Conservation (phyloP, 2,329 filamentous ascomycete species). For the Penicillium sp. region DNA sequence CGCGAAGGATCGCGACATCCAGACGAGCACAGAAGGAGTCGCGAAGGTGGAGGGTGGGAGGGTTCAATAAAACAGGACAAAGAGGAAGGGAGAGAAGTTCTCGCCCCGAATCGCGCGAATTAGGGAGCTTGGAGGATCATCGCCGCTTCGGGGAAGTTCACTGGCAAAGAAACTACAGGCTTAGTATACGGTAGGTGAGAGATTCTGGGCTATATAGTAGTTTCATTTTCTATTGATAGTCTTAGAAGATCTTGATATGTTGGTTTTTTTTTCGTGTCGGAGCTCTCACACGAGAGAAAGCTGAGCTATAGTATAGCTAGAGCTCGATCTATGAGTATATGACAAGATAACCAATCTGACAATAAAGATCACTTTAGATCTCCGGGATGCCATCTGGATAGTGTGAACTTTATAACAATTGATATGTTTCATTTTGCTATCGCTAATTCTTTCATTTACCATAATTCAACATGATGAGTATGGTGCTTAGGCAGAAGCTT, state of each 20-base stretch:
- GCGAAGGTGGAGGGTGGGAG: constrained; percentile 7
- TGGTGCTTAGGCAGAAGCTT: neutral
- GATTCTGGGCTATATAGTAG: neutral
- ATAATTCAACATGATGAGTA: too few relatives aligned
- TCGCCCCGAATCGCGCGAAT: constrained; percentile 21
- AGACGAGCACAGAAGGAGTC: constrained; percentile 9
- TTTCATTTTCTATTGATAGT: neutral
- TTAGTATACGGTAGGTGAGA: neutral
- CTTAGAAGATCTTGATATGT: neutral
- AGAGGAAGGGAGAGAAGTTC: constrained; percentile 27
- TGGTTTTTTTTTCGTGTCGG: neutral
- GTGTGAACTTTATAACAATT: accelerated
- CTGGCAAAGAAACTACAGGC: constrained; percentile 7
- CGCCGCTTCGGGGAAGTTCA: constrained; percentile 22
- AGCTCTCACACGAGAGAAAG: neutral
- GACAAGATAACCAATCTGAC: neutral
- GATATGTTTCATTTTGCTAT: neutral
- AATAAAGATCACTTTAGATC: neutral
- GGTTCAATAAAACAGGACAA: constrained; percentile 19
- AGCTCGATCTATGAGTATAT: neutral
- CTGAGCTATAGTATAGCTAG: neutral
- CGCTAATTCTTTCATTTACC: neutral
- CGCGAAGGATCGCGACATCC: constrained; percentile 22
- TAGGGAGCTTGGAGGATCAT: constrained; percentile 23
- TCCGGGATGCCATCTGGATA: neutral